phyloP scores from a whole-genome alignment of 768 basidiomycete genomes.

The Pisolithus tinctorius region DNA sequence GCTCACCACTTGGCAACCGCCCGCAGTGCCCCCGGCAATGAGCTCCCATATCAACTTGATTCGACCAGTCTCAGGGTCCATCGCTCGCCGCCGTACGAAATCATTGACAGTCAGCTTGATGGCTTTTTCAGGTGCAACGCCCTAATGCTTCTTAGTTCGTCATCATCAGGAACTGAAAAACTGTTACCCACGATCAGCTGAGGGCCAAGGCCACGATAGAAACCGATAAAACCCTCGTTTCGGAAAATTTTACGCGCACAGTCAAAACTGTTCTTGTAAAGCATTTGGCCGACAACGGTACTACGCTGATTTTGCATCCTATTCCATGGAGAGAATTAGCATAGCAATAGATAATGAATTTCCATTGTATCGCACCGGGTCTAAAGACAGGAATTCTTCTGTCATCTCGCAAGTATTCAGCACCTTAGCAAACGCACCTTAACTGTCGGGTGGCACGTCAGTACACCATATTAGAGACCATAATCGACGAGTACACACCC shows the following conservation, averaged over 20 bases:
- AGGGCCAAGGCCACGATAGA: constrained; percentile 93
- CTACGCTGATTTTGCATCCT: constrained; percentile 98
- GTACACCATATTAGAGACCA: constrained; percentile 2
- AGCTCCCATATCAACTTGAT: constrained; percentile 92
- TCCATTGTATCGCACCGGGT: constrained; percentile 44
- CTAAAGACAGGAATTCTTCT: constrained; percentile 24
- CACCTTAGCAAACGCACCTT: constrained; percentile 46
- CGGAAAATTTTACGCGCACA: constrained; percentile 90
- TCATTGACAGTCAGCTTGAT: constrained; percentile 98
- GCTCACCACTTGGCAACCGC: constrained; percentile 96
- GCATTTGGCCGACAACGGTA: constrained; percentile 91
- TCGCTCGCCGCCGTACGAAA: constrained; percentile 72
- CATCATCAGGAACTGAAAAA: not conserved
- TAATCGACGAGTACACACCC: constrained; percentile 42
- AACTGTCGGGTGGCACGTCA: constrained; percentile 36
- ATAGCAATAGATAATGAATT: constrained; percentile 1
- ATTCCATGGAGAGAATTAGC: not conserved
- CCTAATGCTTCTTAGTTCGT: constrained; percentile 38
- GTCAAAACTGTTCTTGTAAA: constrained; percentile 95
- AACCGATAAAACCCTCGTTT: constrained; percentile 92
- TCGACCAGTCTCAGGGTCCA: constrained; percentile 92
- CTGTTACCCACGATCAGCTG: constrained; percentile 69
- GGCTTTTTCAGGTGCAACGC: constrained; percentile 94
- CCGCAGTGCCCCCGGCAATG: constrained; percentile 85
- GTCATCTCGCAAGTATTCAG: not conserved